Evolutionary conservation across 495 filamentous ascomycete genomes (phyloP), one percentile per base, ranked within the genome.

Genomic region (Daldinia bambusicola): DNA sequence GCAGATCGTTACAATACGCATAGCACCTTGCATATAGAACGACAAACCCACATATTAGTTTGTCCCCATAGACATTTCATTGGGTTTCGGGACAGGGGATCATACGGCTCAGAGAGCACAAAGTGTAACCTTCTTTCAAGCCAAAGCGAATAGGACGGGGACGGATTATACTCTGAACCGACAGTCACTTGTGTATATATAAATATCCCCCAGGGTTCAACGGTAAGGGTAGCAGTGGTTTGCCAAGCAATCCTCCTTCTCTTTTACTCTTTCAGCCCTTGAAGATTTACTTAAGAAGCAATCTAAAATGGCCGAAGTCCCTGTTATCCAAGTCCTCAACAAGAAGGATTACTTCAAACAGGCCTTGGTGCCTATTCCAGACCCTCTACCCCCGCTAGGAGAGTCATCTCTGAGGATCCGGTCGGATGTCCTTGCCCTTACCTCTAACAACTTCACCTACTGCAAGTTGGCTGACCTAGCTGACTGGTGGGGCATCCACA

Each of bases 381-480:
- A 70, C 26, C 74, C 70, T 8, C 14, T 77, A 8, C 70, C 79
- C 6, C 51, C 67, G 0, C 66, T 82, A 6, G 60, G 22, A 7
- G 59, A 69, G 2, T 79, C 76, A 3, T 81, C 80, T 1, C 45
- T 89, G 52, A 82, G 85, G 30, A 69, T 87, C 12, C 82, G 77
- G 30, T 76, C 83, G 3, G 72, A 68, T 1, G 73, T 87, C 1
- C 45, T 88, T 18, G 78, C 81, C 30, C 72, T 89, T 0, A 86
- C 86, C 0, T 83, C 84, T 14, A 88, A 88, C 76, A 89, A 86
- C 71, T 77, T 88, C 48, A 82, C 78, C 7, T 89, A 89, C 71
- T 86, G 85, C 5, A 76, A 74, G 12, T 31, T 84, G 2, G 87
- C 86, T 14, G 68, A 76, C 48, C 8, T 84, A 10, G 53, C 87